These are phyloP conservation scores for Salisapilia sapeloensis DNA, from an alignment of 352 stramenopile genomes.

Conservation along the genomic window DNA sequence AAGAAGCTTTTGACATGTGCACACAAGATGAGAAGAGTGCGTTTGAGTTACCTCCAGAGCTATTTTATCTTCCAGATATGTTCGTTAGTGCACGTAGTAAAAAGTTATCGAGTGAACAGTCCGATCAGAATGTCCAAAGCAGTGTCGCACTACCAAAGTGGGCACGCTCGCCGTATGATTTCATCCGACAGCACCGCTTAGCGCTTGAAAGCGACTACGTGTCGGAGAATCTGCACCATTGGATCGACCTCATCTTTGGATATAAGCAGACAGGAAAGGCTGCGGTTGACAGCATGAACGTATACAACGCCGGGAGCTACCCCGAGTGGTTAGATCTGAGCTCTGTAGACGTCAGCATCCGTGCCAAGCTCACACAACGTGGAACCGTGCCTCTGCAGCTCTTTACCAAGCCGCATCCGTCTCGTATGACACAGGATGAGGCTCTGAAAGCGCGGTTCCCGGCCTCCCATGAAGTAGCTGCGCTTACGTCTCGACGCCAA, in stretches of 20 bases:
- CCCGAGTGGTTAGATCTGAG: constrained; percentile 56
- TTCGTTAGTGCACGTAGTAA: constrained; percentile 54
- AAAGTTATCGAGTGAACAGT: constrained; percentile 17
- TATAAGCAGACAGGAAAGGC: constrained; percentile 88
- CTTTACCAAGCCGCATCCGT: constrained; percentile 55
- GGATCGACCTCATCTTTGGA: constrained; percentile 99
- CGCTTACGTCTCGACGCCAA: constrained; percentile 60
- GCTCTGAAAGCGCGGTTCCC: constrained; percentile 52
- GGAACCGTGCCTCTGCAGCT: constrained; percentile 59
- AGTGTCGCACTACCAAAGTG: constrained; percentile 89
- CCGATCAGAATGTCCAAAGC: constrained; percentile 18
- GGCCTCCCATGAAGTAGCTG: constrained; percentile 48
- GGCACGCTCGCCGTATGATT: constrained; percentile 90
- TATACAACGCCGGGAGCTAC: constrained; percentile 83
- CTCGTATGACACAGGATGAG: constrained; percentile 60
- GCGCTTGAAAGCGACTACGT: constrained; percentile 98
- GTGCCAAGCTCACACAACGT: constrained; percentile 48
- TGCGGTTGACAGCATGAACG: constrained; percentile 82
- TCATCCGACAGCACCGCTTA: constrained; percentile 90
- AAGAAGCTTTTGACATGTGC: constrained; percentile 32
- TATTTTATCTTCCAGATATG: constrained; percentile 65
- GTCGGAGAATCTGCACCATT: constrained; percentile 93
- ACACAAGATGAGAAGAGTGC: constrained; percentile 32
- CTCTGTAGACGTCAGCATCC: constrained; percentile 32
- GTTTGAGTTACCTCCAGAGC: constrained; percentile 65